Percentiles rank a stretch among this genome's conserved stretches.
Conservation (phyloP, 2,329 filamentous ascomycete genomes). For the Colletotrichum sp. region DNA sequence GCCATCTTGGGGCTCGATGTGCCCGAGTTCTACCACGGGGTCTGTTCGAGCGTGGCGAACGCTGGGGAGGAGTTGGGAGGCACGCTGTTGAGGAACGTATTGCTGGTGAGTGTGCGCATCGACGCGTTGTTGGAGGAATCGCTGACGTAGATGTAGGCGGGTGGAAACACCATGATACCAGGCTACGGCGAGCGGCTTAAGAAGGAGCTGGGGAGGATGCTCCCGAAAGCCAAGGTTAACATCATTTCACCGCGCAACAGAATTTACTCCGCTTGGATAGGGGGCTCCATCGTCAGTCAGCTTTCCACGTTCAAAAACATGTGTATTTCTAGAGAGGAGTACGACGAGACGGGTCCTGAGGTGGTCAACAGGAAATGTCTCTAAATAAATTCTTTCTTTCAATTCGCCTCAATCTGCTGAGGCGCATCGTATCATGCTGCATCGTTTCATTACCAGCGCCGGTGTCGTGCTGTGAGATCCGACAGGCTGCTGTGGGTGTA, state of each 20-base stretch:
- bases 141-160: background rate
- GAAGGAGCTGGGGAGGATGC: background rate
- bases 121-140: too few species aligned
- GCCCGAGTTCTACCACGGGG: background rate
- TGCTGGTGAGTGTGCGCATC: background rate
- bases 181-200: background rate
- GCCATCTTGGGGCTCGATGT: background rate
- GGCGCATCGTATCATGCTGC: background rate
- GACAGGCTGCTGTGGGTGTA: slow-evolving; percentile 11
- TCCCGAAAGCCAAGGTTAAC: background rate
- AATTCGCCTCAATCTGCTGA: background rate
- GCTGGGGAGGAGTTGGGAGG: background rate
- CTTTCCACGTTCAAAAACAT: background rate
- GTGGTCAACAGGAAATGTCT: background rate
- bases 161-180: background rate
- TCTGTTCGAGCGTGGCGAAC: background rate
- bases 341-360: background rate
- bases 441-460: slow-evolving; percentile 13
- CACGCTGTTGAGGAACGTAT: background rate
- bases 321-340: background rate
- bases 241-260: background rate
- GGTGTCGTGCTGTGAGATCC: slow-evolving; percentile 18
- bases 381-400: background rate
- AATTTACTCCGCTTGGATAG: background rate
- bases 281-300: background rate